Evolutionary conservation across 2,329 filamentous ascomycete species (phyloP), one percentile per base, ranked within the genome.

Genomic region (Davidsoniella virescens): DNA sequence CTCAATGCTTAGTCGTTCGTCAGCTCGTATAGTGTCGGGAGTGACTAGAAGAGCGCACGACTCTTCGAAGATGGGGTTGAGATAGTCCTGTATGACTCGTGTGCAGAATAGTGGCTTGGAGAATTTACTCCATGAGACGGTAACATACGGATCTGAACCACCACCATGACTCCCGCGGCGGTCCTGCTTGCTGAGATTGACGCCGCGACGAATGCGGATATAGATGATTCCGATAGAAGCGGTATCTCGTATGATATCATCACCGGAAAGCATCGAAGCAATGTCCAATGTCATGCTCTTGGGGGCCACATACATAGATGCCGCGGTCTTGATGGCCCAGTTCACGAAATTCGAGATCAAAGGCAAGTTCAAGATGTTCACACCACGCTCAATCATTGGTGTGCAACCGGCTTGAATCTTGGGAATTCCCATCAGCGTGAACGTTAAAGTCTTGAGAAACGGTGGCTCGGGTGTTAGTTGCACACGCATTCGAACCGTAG

Each of bases 31-130:
- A 49, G 94, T 72, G 56, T 95, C 88, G 0, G 85, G 76, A 0
- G 85, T 94, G 5, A 98, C 85, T 14, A 95, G 69, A 16, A 96
- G 71, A 1, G 86, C 87, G 41, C 85, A 80, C 1, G 78, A 84
- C 65, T 96, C 92, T 59, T 92, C 84, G 70, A 93, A 96, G 4
- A 94, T 73, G 0, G 92, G 92, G 59, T 96, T 94, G 50, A 94
- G 73, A 57, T 95, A 84, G 60, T 96, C 90, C 48, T 90, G 87
- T 55, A 96, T 95, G 47, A 96, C 88, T 44, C 92, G 80, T 1
- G 92, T 96, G 64, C 88, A 95, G 65, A 94, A 96, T 76, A 94
- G 93, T 1, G 90, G 90, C 67, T 98, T 98, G 51, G 84, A 85
- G 58, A 95, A 96, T 64, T 96, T 95, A 59, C 86, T 93, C 70